Conservation (phyloP, 2,329 filamentous ascomycete species). For the Pseudocercospora fijiensis region DNA sequence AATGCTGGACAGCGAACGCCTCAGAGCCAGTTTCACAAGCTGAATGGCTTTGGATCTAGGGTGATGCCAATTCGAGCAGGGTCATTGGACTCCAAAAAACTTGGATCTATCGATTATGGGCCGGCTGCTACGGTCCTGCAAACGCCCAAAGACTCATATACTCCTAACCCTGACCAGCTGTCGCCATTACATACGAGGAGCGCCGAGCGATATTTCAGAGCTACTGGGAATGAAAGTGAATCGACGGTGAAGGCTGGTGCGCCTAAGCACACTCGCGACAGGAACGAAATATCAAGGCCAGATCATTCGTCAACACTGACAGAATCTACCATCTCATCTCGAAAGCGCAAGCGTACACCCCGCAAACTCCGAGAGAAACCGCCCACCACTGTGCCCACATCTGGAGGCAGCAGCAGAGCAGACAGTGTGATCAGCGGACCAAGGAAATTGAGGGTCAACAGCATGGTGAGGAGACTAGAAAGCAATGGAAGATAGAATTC, state of each 20-base stretch:
- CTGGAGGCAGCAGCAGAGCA: constrained; percentile 8
- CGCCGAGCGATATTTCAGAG: neutral
- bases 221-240: neutral
- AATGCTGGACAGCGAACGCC: neutral
- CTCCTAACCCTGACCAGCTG: neutral
- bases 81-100: neutral
- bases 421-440: constrained; percentile 21
- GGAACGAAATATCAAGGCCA: neutral
- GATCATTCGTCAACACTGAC: neutral
- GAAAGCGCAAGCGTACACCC: constrained; percentile 20
- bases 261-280: neutral
- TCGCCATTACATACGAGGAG: neutral
- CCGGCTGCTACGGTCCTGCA: neutral
- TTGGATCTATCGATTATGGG: neutral
- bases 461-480: constrained; percentile 16
- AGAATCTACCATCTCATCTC: neutral
- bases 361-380: constrained; percentile 13
- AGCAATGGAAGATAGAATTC: neutral
- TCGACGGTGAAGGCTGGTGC: neutral
- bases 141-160: neutral
- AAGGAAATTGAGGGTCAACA: constrained; percentile 21
- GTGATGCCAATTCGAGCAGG: neutral
- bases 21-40: neutral
- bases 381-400: neutral
- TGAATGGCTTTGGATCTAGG: constrained; percentile 9